Evolutionary conservation across 169 alveolate species (phyloP).

Genomic region (Eimeria falciformis): DNA sequence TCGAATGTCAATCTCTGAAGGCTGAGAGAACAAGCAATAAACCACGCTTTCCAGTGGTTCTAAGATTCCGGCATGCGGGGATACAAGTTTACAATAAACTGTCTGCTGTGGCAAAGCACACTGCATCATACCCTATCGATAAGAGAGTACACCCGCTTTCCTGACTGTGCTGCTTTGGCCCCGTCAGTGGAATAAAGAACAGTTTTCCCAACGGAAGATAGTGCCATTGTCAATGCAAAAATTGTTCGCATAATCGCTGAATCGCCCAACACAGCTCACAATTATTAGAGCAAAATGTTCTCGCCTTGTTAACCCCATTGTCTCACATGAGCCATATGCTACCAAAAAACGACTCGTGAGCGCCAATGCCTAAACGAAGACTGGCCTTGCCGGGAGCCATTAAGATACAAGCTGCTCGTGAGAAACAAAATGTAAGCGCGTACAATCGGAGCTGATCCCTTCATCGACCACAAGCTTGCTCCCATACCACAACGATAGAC

Average conservation of each 20-base stretch:
- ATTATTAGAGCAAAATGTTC: neutral
- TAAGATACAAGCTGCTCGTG: too few relatives aligned
- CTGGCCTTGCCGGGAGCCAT: too few relatives aligned
- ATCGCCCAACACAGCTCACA: slow-evolving; percentile 11
- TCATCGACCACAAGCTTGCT: slow-evolving; percentile 71
- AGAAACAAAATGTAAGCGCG: too few relatives aligned
- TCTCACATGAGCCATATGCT: too few relatives aligned
- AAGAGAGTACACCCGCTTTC: slow-evolving; percentile 61
- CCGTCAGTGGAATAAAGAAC: slow-evolving; percentile 63
- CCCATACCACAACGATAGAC: slow-evolving; percentile 84
- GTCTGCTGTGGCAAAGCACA: neutral
- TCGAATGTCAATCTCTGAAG: slow-evolving; percentile 65
- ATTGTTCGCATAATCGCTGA: slow-evolving; percentile 60
- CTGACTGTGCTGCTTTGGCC: slow-evolving; percentile 50
- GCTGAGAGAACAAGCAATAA: neutral
- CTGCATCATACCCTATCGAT: slow-evolving; percentile 47
- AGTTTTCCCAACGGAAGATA: slow-evolving; percentile 55
- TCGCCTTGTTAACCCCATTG: too few relatives aligned
- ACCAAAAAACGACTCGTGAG: neutral
- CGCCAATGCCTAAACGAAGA: neutral
- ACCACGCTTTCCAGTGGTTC: neutral
- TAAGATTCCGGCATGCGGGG: neutral
- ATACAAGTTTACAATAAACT: neutral
- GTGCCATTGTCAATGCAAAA: slow-evolving; percentile 48
- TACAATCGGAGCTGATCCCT: slow-evolving; percentile 24